These are phyloP conservation scores for Anisogramma anomala DNA, from an alignment of 2,329 filamentous ascomycete species.

Conservation along the genomic window DNA sequence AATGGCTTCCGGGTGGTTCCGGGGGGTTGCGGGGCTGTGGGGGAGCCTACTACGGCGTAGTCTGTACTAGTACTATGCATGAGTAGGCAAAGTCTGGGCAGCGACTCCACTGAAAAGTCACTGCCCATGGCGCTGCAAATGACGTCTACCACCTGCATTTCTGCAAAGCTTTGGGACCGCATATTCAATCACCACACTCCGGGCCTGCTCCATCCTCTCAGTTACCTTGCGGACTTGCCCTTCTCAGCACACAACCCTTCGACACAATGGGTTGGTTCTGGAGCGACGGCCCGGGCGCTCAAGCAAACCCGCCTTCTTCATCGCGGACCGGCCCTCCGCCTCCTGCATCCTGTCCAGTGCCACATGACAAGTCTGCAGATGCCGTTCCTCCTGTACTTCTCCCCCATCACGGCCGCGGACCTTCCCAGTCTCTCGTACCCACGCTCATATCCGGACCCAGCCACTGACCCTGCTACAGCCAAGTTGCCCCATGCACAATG, in stretches of 20 bases:
- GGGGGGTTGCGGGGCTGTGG: too few species aligned
- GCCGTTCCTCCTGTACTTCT: constrained; percentile 30
- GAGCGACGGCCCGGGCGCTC: constrained; percentile 41
- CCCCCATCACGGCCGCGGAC: neutral
- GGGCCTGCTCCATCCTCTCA: too few species aligned
- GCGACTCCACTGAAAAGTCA: too few species aligned
- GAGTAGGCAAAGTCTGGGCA: too few species aligned
- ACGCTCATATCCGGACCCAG: neutral
- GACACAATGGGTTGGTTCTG: constrained; percentile 51
- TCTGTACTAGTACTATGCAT: too few species aligned
- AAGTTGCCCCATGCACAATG: constrained; percentile 47
- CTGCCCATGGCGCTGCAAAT: too few species aligned
- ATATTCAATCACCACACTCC: too few species aligned
- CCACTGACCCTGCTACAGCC: constrained; percentile 27
- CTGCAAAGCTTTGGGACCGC: too few species aligned
- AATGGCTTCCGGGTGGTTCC: too few species aligned
- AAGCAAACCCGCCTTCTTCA: constrained; percentile 14
- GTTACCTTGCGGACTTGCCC: neutral
- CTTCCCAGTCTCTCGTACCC: neutral
- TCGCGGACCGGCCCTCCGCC: constrained; percentile 7
- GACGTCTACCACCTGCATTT: too few species aligned
- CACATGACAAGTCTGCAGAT: constrained; percentile 17
- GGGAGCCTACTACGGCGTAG: too few species aligned
- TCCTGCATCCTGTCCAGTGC: constrained; percentile 14
- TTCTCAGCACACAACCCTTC: neutral